Base-by-base conservation (phyloP, 23 red algal species). In the Gracilaria domingensis region DNA sequence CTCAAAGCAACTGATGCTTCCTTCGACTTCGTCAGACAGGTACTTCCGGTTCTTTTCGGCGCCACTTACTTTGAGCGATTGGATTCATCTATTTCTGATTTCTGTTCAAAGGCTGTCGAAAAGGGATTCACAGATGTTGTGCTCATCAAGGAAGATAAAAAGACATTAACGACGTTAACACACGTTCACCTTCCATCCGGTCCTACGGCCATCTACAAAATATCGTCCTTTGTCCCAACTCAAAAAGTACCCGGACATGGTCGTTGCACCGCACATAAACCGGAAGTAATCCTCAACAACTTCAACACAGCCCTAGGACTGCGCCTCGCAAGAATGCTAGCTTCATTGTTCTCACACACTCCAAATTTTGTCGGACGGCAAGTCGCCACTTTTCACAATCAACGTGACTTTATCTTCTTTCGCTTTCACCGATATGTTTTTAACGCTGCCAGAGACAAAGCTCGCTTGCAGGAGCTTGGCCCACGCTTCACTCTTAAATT, bases 401-500 rank as follows among this genome's bases (percentile, higher is more conserved):
- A 99, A 37, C 72, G 97, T 18, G 97, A 99, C 71, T 99, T 95
- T 72, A 95, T 99, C 73, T 99, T 99, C 75, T 96, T 99, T 73
- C 84, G 97, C 29, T 99, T 94, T 85, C 93, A 99, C 64, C 94
- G 94, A 33, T 96, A 96, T 70, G 70, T 96, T 5, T 96, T 96
- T 57, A 72, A 26, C n/a, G 85, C 93, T 6, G 58, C 45, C 8
- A 48, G 95, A 8, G 65, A 91, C 32, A 82, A 82, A 11, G 90
- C 88, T 33, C 80, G 94, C 25, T 75, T 96, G 51, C 97, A 99
- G 61, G 97, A 99, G 75, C 91, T 96, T 12, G 97, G 97, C 13
- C 97, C 97, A 28, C 91, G 97, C 35, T 99, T 99, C 34, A 99
- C 97, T 23, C 85, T 99, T 17, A 91, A 91, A 62, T 70, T 99